phyloP scores from a whole-genome alignment of 2,329 filamentous ascomycete species.

The Paramyrothecium roridum region DNA sequence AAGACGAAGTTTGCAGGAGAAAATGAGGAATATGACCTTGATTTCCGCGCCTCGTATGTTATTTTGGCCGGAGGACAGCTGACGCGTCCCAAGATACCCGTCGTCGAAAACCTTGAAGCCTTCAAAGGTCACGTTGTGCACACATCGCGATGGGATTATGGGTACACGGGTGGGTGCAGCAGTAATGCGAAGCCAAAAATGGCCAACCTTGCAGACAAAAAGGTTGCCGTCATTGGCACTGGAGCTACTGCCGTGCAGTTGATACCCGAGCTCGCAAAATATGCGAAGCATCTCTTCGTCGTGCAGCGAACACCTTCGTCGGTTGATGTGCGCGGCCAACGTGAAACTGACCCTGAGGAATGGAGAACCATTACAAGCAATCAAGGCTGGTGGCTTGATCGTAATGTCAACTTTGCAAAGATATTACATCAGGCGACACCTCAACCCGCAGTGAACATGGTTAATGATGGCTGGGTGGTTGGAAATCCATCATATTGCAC shows the following conservation, averaged over 20 bases:
- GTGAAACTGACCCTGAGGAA: constrained; percentile 35
- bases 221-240: constrained; percentile 47
- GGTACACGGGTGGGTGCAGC: constrained; percentile 35
- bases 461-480: constrained; percentile 44
- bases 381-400: constrained; percentile 46
- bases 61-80: constrained; percentile 35
- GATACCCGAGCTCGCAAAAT: constrained; percentile 41
- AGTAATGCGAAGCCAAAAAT: constrained; percentile 29
- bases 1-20: constrained; percentile 19
- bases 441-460: constrained; percentile 35
- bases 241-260: constrained; percentile 46
- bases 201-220: constrained; percentile 41
- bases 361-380: constrained; percentile 32
- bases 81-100: constrained; percentile 37
- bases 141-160: constrained; percentile 44
- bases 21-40: constrained; percentile 14
- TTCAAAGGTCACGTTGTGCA: constrained; percentile 42
- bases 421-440: constrained; percentile 36
- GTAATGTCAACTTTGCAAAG: constrained; percentile 17
- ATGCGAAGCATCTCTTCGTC: constrained; percentile 49
- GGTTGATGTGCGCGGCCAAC: constrained; percentile 33
- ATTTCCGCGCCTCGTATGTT: constrained; percentile 36
- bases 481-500: constrained; percentile 28
- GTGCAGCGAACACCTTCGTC: constrained; percentile 52
- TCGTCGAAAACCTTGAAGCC: constrained; percentile 34